phyloP scores from a whole-genome alignment of 2,329 filamentous ascomycete genomes.

The Penicillium sp. region DNA sequence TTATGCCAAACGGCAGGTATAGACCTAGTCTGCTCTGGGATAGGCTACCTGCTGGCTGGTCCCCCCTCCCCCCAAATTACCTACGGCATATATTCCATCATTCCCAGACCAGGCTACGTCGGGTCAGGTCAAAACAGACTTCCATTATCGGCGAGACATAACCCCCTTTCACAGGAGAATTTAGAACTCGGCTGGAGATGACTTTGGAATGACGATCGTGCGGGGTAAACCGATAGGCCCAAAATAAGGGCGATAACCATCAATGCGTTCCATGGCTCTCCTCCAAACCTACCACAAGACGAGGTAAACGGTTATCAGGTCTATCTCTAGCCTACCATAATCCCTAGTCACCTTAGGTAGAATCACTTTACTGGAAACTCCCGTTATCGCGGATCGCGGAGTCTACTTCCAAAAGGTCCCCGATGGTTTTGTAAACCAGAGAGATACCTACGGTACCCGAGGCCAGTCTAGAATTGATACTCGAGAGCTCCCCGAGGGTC shows the following conservation, averaged over 20 bases:
- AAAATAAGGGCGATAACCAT: conserved; percentile 14
- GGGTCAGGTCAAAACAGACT: conserved; percentile 11
- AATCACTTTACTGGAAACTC: background rate
- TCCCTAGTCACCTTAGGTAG: background rate
- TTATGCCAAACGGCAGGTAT: conserved; percentile 14
- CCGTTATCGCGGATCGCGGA: background rate
- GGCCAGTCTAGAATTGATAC: background rate
- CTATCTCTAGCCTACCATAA: conserved; percentile 8
- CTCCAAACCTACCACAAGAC: background rate
- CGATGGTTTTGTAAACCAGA: background rate
- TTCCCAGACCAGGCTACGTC: background rate
- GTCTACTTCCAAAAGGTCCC: no score
- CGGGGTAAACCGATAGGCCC: conserved; percentile 24
- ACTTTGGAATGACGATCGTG: conserved; percentile 27
- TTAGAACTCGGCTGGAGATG: conserved; percentile 9
- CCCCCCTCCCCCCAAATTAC: background rate
- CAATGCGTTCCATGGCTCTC: background rate
- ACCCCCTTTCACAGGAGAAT: conserved; percentile 1
- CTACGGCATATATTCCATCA: background rate
- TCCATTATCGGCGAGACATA: conserved; percentile 14
- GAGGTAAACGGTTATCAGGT: background rate
- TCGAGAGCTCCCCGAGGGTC: background rate
- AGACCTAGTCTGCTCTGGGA: background rate
- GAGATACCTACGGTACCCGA: background rate
- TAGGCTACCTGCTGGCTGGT: background rate